Evolutionary conservation across 805 yeast genomes (phyloP).

Genomic region (Cyberlindnera sargentensis): DNA sequence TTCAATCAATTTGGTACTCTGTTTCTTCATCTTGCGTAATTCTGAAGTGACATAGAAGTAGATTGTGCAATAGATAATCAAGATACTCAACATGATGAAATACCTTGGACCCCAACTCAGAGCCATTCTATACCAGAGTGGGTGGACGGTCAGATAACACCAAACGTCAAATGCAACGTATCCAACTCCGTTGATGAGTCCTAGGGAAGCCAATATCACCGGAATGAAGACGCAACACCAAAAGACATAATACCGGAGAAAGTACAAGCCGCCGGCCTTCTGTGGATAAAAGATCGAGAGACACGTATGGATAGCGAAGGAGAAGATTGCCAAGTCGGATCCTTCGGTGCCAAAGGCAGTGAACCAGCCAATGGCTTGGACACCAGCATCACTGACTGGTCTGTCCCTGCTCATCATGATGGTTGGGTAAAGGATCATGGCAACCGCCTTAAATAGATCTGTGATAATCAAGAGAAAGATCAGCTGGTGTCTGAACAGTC

Average conservation of each 20-base stretch:
- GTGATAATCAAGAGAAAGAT: constrained; percentile 60
- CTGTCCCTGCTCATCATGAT: constrained; percentile 43
- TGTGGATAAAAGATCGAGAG: constrained; percentile 62
- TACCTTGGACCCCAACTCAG: constrained; percentile 82
- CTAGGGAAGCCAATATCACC: constrained; percentile 59
- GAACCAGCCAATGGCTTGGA: constrained; percentile 51
- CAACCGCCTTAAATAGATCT: constrained; percentile 68
- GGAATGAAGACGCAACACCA: constrained; percentile 55
- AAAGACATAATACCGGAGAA: constrained; percentile 51
- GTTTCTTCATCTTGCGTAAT: constrained; percentile 16
- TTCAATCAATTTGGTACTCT: background rate
- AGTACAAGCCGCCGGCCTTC: constrained; percentile 63
- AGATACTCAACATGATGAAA: constrained; percentile 52
- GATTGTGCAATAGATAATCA: constrained; percentile 59
- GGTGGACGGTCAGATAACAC: constrained; percentile 72
- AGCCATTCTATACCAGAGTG: constrained; percentile 66
- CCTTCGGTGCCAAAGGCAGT: constrained; percentile 79
- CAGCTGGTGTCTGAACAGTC: constrained; percentile 64
- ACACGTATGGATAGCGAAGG: constrained; percentile 79
- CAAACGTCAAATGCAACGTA: constrained; percentile 61
- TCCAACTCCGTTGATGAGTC: constrained; percentile 51
- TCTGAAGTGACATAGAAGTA: constrained; percentile 67
- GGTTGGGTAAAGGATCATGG: constrained; percentile 59
- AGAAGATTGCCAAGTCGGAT: constrained; percentile 74
- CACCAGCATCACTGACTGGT: constrained; percentile 6